A percentile compares a stretch with the other conserved stretches of the same genome.
Evolutionary conservation across 1,284 basidiomycete genomes (phyloP).

Genomic region (Amylostereum areolatum): DNA sequence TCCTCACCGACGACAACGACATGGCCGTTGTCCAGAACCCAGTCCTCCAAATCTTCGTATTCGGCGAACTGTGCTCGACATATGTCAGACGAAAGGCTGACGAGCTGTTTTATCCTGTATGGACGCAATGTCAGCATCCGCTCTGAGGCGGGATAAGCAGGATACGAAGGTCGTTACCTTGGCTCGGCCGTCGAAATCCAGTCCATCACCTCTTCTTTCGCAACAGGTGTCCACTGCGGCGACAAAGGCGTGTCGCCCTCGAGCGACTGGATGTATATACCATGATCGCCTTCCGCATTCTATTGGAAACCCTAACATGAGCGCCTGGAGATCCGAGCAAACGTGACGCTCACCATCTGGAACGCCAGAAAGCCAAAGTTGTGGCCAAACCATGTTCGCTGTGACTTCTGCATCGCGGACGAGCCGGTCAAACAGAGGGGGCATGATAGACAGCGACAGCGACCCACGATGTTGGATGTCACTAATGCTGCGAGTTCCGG

Average conservation of each 20-base stretch:
- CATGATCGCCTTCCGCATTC: slow-evolving; percentile 20
- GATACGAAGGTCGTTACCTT: slow-evolving; percentile 23
- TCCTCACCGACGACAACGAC: slow-evolving; percentile 42
- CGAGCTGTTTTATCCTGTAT: slow-evolving; percentile 38
- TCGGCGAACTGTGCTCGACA: slow-evolving; percentile 31
- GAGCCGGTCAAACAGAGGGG: background rate
- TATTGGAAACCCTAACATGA: slow-evolving; percentile 13
- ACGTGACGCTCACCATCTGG: slow-evolving; percentile 24
- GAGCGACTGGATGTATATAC: slow-evolving; percentile 20
- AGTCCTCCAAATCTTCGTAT: slow-evolving; percentile 40
- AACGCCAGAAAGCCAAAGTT: slow-evolving; percentile 17
- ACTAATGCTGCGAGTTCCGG: slow-evolving; percentile 17
- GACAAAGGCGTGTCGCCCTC: slow-evolving; percentile 12
- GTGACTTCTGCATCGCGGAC: slow-evolving; percentile 4
- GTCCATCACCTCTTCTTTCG: slow-evolving; percentile 9
- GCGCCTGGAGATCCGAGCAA: background rate
- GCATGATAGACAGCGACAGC: too few species aligned
- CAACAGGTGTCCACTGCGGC: slow-evolving; percentile 12
- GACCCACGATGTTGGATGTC: too few species aligned
- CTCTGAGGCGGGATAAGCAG: background rate
- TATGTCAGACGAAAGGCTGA: slow-evolving; percentile 25
- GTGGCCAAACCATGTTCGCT: slow-evolving; percentile 15
- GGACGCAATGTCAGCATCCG: background rate
- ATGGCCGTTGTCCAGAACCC: slow-evolving; percentile 42
- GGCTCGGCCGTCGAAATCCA: slow-evolving; percentile 24